Evolutionary conservation across 306 rosid genomes (phyloP).

Genomic region (Phaseolus lunatus): DNA sequence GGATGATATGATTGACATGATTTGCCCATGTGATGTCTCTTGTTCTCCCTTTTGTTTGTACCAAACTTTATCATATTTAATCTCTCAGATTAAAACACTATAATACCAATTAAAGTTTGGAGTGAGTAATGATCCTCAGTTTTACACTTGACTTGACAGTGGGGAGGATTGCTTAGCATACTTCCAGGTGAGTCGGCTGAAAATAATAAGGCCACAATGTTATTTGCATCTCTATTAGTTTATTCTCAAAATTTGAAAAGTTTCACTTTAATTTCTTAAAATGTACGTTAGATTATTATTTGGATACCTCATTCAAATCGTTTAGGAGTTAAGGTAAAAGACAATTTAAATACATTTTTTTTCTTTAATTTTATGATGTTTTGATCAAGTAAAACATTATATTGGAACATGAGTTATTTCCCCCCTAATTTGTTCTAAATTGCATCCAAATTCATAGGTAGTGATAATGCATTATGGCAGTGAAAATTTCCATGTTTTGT

Average conservation of each 20-base stretch:
- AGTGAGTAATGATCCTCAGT: background rate
- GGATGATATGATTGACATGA: background rate
- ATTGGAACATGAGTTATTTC: constrained; percentile 8
- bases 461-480: background rate
- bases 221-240: too few species aligned
- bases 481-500: constrained; percentile 4
- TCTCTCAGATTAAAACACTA: background rate
- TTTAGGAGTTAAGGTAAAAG: too few species aligned
- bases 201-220: too few species aligned
- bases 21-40: background rate
- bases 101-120: background rate
- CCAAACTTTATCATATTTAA: background rate
- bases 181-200: too few species aligned
- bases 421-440: background rate
- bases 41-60: background rate
- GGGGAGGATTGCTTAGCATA: too few species aligned
- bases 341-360: too few species aligned
- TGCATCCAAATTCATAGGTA: constrained; percentile 19
- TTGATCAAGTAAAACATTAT: constrained; percentile 14
- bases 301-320: too few species aligned
- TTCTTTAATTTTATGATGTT: too few species aligned
- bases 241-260: too few species aligned
- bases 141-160: too few species aligned
- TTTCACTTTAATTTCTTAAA: too few species aligned
- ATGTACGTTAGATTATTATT: too few species aligned